phyloP scores from a whole-genome alignment of 257 asterid genomes.

The Linaria vulgaris region DNA sequence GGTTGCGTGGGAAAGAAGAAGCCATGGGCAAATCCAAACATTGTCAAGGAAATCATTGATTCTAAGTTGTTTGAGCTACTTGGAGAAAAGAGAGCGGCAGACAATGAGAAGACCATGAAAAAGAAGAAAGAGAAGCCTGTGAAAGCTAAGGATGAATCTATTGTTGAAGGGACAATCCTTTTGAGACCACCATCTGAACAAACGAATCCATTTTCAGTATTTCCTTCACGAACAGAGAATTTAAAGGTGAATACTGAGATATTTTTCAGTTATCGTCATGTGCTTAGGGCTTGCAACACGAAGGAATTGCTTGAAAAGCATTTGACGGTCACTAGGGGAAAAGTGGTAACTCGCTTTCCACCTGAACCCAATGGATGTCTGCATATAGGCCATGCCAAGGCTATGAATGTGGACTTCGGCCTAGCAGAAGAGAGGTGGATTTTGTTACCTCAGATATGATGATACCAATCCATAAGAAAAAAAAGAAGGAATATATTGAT shows the following conservation, averaged over 20 bases:
- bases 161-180: constrained; percentile 53
- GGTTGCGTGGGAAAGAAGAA: constrained; percentile 73
- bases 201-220: constrained; percentile 69
- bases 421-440: constrained; percentile 92
- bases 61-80: constrained; percentile 62
- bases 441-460: constrained; percentile 90
- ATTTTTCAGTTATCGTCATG: constrained; percentile 85
- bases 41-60: constrained; percentile 85
- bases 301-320: constrained; percentile 79
- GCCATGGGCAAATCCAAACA: constrained; percentile 94
- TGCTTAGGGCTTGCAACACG: constrained; percentile 82
- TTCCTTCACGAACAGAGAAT: constrained; percentile 85
- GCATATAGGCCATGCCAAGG: constrained; percentile 99
- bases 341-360: constrained; percentile 89
- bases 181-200: too few species aligned
- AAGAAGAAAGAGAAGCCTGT: constrained; percentile 90
- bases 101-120: constrained; percentile 86
- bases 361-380: constrained; percentile 98
- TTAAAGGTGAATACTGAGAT: constrained; percentile 93
- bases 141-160: constrained; percentile 63
- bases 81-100: constrained; percentile 87
- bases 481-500: constrained; percentile 87
- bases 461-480: constrained; percentile 99
- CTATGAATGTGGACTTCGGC: constrained; percentile 98
- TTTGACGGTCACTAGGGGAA: constrained; percentile 74